phyloP scores from a whole-genome alignment of 73 alveolate species.

The Strombidium stylifer region DNA sequence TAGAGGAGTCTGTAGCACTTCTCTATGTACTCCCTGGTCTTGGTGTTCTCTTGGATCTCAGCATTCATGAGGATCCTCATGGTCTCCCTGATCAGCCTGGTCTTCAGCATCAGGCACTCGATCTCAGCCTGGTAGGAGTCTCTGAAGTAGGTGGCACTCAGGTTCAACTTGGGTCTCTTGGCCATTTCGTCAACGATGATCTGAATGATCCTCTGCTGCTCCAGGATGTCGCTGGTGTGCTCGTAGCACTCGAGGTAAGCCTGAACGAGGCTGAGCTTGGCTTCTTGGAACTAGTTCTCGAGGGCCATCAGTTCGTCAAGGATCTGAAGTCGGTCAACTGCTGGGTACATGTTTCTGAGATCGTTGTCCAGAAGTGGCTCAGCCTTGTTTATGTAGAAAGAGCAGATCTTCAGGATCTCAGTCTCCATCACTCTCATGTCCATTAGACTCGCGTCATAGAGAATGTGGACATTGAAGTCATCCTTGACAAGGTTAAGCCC shows the following conservation, averaged over 20 bases:
- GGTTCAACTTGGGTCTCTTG: constrained; percentile 75
- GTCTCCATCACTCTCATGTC: constrained; percentile 78
- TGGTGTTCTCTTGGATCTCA: constrained; percentile 68
- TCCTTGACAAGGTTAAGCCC: constrained; percentile 58
- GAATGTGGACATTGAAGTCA: constrained; percentile 67
- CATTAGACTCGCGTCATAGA: constrained; percentile 71
- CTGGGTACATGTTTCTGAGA: constrained; percentile 59
- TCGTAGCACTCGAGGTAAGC: constrained; percentile 81
- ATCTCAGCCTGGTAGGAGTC: constrained; percentile 77
- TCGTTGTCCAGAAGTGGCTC: constrained; percentile 73
- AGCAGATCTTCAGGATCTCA: constrained; percentile 79
- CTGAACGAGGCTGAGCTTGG: constrained; percentile 74
- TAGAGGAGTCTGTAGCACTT: constrained; percentile 11
- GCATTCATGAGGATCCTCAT: constrained; percentile 66
- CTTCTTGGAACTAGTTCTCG: constrained; percentile 66
- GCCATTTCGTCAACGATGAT: constrained; percentile 75
- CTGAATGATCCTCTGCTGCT: constrained; percentile 72
- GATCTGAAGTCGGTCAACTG: constrained; percentile 75
- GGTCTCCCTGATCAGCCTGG: constrained; percentile 60
- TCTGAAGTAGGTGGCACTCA: constrained; percentile 70
- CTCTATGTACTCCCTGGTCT: constrained; percentile 39
- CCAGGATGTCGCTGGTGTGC: constrained; percentile 69
- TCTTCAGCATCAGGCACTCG: constrained; percentile 64
- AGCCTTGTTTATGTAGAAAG: constrained; percentile 70
- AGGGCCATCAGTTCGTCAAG: constrained; percentile 69